Conservation (phyloP, 2,329 filamentous ascomycete species). For the Penicillium verrucosum region DNA sequence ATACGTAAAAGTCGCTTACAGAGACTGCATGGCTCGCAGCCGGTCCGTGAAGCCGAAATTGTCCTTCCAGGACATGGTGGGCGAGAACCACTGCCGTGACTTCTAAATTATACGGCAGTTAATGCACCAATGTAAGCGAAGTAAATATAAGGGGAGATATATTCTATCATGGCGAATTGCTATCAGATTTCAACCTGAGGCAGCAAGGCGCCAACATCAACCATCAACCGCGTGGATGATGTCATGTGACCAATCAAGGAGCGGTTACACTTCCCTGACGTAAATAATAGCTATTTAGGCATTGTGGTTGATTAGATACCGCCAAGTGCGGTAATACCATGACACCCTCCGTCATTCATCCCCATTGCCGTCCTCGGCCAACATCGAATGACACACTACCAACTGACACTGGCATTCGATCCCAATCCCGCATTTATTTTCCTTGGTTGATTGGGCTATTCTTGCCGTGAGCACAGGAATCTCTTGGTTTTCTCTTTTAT, state of each 20-base stretch:
- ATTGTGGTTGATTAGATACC: not conserved
- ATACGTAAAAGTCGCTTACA: conserved; percentile 48
- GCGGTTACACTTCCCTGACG: not conserved
- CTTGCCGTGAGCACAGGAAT: not conserved
- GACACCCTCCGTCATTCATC: conserved; percentile 23
- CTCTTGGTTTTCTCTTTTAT: conserved; percentile 14
- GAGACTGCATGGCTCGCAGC: conserved; percentile 60
- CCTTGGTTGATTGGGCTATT: conserved; percentile 12
- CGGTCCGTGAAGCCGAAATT: conserved; percentile 58
- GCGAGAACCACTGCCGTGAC: not conserved
- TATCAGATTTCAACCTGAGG: not conserved
- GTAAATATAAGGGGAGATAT: not conserved
- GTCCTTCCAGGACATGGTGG: conserved; percentile 47
- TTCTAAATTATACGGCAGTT: not conserved
- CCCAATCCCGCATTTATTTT: conserved; percentile 17
- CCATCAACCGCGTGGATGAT: conserved; percentile 12
- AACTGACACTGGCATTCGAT: conserved; percentile 12
- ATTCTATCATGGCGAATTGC: not conserved
- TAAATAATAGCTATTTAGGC: not conserved
- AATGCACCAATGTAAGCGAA: not conserved
- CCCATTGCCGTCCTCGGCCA: conserved; percentile 24
- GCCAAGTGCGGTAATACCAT: conserved; percentile 8
- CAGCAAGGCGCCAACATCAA: not conserved
- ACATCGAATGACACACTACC: conserved; percentile 13
- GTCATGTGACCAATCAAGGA: conserved; percentile 17